Base-by-base conservation (phyloP, 805 yeast species). In the Suhomyces pyralidae region DNA sequence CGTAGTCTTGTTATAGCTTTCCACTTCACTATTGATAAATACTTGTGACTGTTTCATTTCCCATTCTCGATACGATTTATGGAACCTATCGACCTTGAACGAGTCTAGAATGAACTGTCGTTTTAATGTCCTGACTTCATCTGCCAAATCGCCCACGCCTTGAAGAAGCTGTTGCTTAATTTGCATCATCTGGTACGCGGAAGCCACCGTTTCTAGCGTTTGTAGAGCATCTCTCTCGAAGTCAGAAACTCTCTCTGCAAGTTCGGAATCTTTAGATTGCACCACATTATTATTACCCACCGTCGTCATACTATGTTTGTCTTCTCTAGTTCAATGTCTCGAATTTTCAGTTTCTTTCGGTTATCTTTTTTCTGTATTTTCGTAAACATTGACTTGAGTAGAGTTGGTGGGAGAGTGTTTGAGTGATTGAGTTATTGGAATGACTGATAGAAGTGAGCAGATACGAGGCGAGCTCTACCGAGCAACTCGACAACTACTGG, bases 401-500 rank as follows among this genome's bases (percentile, higher is more conserved):
- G n/a, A n/a, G n/a, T n/a, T n/a, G n/a, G n/a, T n/a, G n/a, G n/a
- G n/a, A 3, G 10, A 26, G 28, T 7, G 12, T 9, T 26, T 26
- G 25, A 5, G 25, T 22, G 25, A 4, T 22, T 22, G 28, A 28
- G 32, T 28, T 3, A 22, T 26, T 5, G 32, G 8, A n/a, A 48
- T 48, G 51, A 40, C 45, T 20, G 51, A 48, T 5, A 14, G 17
- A 12, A 28, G 28, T 14, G 47, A 45, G 12, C 38, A 20, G n/a
- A 49, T 53, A 20, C 46, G 74, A 22, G 45, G 45, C 6, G 66
- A 70, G n/a, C 60, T 74, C 24, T 61, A 60, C 50, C 58, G 55
- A 7, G 69, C 77, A 12, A 62, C 66, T 36, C 59, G 59, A 19
- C 71, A 74, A 3, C 71, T 90, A 17, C 66, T 82, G 1, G 79